These are phyloP conservation scores for Wickerhamomyces tratensis DNA, from an alignment of 805 yeast genomes.

Conservation along the genomic window DNA sequence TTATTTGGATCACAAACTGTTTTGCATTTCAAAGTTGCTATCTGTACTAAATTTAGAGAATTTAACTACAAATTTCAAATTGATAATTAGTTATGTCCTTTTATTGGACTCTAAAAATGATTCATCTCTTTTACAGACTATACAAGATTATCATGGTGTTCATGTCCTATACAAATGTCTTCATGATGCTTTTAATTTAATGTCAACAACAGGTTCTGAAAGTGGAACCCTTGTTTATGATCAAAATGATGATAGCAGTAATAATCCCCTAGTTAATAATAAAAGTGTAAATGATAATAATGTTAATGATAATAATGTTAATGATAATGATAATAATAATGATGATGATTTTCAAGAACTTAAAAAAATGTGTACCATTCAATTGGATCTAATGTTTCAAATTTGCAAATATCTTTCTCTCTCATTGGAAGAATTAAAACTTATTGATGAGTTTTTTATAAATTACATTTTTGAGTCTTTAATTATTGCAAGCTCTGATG, in stretches of 20 bases:
- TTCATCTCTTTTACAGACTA: constrained; percentile 29
- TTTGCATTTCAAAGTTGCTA: constrained; percentile 40
- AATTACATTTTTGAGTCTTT: constrained; percentile 37
- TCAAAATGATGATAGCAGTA: no score
- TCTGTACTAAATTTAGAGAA: constrained; percentile 30
- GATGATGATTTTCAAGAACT: constrained; percentile 20
- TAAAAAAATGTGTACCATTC: constrained; percentile 30
- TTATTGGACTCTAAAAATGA: constrained; percentile 35
- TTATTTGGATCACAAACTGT: constrained; percentile 28
- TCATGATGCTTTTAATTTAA: constrained; percentile 17
- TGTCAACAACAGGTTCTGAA: no score
- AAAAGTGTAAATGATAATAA: neutral
- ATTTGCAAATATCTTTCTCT: constrained; percentile 42
- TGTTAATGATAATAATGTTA: neutral
- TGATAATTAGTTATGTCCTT: constrained; percentile 32
- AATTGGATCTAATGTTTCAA: constrained; percentile 45
- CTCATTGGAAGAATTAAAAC: constrained; percentile 27
- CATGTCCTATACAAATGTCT: constrained; percentile 32
- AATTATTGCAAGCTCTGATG: constrained; percentile 33
- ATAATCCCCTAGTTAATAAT: no score
- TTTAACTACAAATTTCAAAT: constrained; percentile 26
- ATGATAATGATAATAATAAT: constrained; percentile 16
- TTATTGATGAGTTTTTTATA: constrained; percentile 35
- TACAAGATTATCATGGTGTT: constrained; percentile 46
- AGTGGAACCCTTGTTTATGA: no score